These are phyloP conservation scores for Vigna hirtella DNA, from an alignment of 306 rosid genomes.

Conservation along the genomic window DNA sequence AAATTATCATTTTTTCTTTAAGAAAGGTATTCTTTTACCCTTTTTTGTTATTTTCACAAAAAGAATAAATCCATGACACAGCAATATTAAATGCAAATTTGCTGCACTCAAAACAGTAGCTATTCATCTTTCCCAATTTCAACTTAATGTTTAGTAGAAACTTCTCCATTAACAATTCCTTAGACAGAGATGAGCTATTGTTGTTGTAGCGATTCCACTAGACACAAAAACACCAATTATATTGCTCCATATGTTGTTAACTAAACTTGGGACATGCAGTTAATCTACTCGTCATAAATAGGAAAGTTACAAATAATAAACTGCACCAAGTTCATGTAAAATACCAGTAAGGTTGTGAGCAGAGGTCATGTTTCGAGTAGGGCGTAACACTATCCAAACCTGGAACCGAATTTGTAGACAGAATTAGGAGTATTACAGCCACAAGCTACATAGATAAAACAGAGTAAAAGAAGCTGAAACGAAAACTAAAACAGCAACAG, in stretches of 20 bases:
- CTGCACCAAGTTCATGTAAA: slow-evolving; percentile 27
- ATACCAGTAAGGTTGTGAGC: slow-evolving; percentile 49
- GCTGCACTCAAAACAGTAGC: slow-evolving; percentile 5
- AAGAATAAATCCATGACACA: slow-evolving; percentile 11
- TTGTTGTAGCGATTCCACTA: neutral
- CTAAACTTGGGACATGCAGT: neutral
- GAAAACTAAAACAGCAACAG: neutral
- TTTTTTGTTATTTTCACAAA: slow-evolving; percentile 13
- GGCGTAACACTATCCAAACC: slow-evolving; percentile 39
- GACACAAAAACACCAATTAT: slow-evolving; percentile 6
- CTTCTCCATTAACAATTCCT: slow-evolving; percentile 5
- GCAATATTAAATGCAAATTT: neutral
- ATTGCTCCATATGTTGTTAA: neutral
- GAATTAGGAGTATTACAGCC: slow-evolving; percentile 18
- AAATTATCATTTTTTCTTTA: neutral
- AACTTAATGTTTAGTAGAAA: slow-evolving; percentile 4
- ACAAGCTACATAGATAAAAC: slow-evolving; percentile 23
- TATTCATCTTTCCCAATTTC: slow-evolving; percentile 29
- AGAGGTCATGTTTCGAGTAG: slow-evolving; percentile 48
- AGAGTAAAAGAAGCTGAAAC: slow-evolving; percentile 12
- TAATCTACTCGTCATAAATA: slow-evolving; percentile 2
- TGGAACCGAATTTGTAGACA: slow-evolving; percentile 33
- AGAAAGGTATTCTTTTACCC: neutral
- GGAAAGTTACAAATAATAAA: slow-evolving; percentile 23
- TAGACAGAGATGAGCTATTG: neutral